Evolutionary conservation across 352 stramenopile genomes (phyloP).

Genomic region (Pythium utonaiense): DNA sequence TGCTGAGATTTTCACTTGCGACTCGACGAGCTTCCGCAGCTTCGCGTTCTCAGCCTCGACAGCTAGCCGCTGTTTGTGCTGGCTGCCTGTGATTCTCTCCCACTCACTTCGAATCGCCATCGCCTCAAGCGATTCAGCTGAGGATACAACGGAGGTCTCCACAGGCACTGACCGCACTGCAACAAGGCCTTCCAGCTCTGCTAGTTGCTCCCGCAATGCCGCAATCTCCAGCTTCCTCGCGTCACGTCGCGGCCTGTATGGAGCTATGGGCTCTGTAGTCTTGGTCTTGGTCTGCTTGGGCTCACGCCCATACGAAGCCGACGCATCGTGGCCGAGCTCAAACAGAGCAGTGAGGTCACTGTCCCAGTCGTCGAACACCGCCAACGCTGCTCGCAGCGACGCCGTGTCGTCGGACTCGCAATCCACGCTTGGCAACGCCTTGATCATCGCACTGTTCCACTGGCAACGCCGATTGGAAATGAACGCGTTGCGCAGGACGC

Average conservation of each 20-base stretch:
- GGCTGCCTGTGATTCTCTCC: not conserved
- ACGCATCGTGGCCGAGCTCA: not conserved
- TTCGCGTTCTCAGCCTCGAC: slow-evolving; percentile 9
- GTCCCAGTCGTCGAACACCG: not conserved
- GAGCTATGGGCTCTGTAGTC: not conserved
- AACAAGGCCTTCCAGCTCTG: not conserved
- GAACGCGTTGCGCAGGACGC: too few relatives aligned
- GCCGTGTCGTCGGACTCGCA: not conserved
- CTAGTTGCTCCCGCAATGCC: not conserved
- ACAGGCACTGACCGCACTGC: not conserved
- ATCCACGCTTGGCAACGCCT: not conserved
- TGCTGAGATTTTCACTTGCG: not conserved
- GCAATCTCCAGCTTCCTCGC: not conserved
- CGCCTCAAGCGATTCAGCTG: not conserved
- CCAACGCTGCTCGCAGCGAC: not conserved
- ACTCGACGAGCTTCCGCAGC: not conserved
- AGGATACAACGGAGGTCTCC: too few relatives aligned
- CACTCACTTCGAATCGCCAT: not conserved
- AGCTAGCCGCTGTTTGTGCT: not conserved
- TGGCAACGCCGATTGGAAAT: too few relatives aligned
- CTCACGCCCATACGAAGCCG: not conserved
- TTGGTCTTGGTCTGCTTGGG: not conserved
- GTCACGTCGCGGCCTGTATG: not conserved
- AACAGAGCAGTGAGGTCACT: not conserved
- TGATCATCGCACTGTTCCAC: too few relatives aligned